Evolutionary conservation across 202 grass and related monocot species (phyloP).

Genomic region (Bolboschoenoplectus hybrid): DNA sequence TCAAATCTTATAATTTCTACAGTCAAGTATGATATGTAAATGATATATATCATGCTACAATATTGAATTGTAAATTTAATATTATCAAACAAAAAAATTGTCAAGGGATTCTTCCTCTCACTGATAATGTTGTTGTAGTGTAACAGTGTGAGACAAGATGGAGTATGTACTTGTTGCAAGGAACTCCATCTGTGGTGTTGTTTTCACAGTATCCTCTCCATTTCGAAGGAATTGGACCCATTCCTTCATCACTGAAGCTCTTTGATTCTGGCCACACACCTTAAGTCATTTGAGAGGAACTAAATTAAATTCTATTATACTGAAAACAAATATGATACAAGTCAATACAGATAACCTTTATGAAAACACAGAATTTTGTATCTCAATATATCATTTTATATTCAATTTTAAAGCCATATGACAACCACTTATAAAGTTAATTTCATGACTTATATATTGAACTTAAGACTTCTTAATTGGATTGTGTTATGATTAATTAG

Average conservation of each 20-base stretch:
- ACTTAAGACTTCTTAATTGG: background rate
- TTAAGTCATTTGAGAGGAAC: conserved; percentile 4
- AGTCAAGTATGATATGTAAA: too few species aligned
- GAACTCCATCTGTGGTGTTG: conserved; percentile 49
- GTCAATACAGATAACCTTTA: background rate
- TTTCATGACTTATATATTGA: background rate
- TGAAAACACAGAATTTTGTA: background rate
- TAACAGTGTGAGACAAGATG: background rate
- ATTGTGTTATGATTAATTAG: background rate
- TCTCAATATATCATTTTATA: background rate
- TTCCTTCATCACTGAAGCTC: conserved; percentile 67
- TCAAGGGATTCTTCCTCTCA: too few species aligned
- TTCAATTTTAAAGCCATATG: background rate
- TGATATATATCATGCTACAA: too few species aligned
- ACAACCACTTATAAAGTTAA: background rate
- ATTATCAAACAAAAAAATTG: too few species aligned
- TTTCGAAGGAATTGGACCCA: conserved; percentile 50
- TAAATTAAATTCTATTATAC: background rate
- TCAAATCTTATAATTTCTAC: too few species aligned
- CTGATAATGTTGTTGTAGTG: background rate
- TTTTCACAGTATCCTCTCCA: conserved; percentile 72
- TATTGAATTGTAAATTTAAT: too few species aligned
- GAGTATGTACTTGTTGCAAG: conserved; percentile 64
- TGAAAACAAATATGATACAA: too few species aligned
- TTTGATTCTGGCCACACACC: conserved; percentile 84